Conservation (phyloP, 371 early-diverging fungal species). For the Zancudomyces culisetae region DNA sequence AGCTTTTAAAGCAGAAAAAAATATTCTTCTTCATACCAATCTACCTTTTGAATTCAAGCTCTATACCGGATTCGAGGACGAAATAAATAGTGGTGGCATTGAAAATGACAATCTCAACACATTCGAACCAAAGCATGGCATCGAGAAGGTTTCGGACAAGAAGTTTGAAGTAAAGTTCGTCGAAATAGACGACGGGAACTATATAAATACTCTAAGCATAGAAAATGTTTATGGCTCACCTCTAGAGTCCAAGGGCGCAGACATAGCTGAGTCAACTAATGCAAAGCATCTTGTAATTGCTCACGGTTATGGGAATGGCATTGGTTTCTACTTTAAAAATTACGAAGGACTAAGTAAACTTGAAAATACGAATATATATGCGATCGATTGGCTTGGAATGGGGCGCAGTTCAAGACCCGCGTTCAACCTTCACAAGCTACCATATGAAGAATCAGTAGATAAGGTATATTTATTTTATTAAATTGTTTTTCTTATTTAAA, state of each 20-base stretch:
- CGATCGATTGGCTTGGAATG: slow-evolving; percentile 84
- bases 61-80: too few relatives aligned
- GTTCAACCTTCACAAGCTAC: slow-evolving; percentile 27
- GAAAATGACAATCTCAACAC: neutral
- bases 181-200: neutral
- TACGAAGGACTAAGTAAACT: slow-evolving; percentile 43
- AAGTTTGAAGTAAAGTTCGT: neutral
- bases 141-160: neutral
- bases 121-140: neutral
- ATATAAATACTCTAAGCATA: neutral
- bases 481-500: too few relatives aligned
- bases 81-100: too few relatives aligned
- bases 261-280: neutral
- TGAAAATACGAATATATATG: slow-evolving; percentile 46
- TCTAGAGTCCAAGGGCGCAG: too few relatives aligned
- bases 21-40: neutral
- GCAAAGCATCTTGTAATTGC: slow-evolving; percentile 43
- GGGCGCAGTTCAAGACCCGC: slow-evolving; percentile 57
- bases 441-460: neutral
- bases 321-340: slow-evolving; percentile 79
- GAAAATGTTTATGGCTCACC: too few relatives aligned
- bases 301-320: slow-evolving; percentile 84
- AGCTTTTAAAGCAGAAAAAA: neutral
- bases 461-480: too few relatives aligned
- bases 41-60: too few relatives aligned